Conservation (phyloP, 345 rosid genomes). For the Populus pruinosa region DNA sequence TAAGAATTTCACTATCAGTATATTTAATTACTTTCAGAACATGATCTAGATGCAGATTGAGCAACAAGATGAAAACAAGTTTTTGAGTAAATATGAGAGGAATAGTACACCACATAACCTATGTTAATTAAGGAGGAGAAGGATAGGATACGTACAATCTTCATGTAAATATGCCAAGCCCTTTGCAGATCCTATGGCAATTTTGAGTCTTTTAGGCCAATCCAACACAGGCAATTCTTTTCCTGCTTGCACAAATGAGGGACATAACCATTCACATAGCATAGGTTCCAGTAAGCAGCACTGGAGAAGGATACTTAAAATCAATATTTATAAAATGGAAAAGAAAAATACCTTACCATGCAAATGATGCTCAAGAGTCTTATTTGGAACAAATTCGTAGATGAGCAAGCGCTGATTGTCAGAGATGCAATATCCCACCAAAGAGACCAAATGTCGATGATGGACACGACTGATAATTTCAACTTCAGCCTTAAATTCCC, state of each 20-base stretch:
- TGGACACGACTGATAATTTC: conserved; percentile 96
- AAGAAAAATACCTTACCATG: conserved; percentile 47
- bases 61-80: not conserved
- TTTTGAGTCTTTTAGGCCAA: conserved; percentile 80
- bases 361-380: conserved; percentile 90
- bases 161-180: conserved; percentile 97
- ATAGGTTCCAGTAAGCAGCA: not conserved
- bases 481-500: conserved; percentile 92
- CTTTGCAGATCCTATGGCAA: conserved; percentile 93
- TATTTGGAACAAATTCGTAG: conserved; percentile 87
- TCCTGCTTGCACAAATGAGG: conserved; percentile 36
- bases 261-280: not conserved
- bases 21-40: not conserved
- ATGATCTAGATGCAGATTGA: not conserved
- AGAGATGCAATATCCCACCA: conserved; percentile 77
- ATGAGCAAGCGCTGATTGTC: conserved; percentile 69
- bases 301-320: not conserved
- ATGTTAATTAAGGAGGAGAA: not conserved
- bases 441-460: conserved; percentile 87
- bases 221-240: conserved; percentile 59
- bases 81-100: not conserved
- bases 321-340: not conserved
- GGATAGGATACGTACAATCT: conserved; percentile 64
- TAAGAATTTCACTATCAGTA: no score
- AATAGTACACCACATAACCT: not conserved